Conservation (phyloP, 345 rosid genomes). For the Boechera divaricarpa region DNA sequence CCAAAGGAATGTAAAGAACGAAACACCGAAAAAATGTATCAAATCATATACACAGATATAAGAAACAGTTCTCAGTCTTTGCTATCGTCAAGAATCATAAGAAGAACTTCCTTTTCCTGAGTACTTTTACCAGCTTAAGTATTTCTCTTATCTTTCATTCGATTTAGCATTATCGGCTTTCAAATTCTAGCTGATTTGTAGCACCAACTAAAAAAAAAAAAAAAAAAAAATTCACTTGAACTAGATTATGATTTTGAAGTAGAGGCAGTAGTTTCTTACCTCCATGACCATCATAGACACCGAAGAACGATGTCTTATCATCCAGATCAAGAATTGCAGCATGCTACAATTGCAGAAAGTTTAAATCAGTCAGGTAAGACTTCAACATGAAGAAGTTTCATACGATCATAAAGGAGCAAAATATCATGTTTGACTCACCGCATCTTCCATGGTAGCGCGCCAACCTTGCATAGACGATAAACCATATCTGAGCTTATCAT, state of each 20-base stretch:
- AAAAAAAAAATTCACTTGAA: background rate
- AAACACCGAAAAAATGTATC: constrained; percentile 5
- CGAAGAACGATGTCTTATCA: constrained; percentile 70
- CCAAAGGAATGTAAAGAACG: background rate
- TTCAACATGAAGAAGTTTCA: background rate
- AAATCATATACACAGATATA: background rate
- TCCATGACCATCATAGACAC: constrained; percentile 93
- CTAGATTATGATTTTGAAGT: background rate
- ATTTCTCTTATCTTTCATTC: background rate
- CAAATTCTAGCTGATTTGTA: background rate
- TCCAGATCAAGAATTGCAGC: constrained; percentile 75
- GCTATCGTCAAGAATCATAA: background rate
- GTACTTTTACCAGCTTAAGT: background rate
- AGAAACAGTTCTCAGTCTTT: background rate
- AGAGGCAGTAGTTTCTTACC: constrained; percentile 50
- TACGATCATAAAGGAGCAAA: background rate
- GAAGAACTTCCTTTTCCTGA: background rate
- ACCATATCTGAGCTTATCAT: constrained; percentile 65
- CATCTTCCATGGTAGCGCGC: constrained; percentile 92
- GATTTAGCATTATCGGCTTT: background rate
- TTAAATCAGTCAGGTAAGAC: constrained; percentile 1
- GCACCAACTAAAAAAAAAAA: background rate
- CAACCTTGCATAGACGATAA: constrained; percentile 90
- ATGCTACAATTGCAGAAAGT: constrained; percentile 49
- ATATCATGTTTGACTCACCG: constrained; percentile 56